Evolutionary conservation across 331 rosid species (phyloP).

Genomic region (Dryas integrifolia): DNA sequence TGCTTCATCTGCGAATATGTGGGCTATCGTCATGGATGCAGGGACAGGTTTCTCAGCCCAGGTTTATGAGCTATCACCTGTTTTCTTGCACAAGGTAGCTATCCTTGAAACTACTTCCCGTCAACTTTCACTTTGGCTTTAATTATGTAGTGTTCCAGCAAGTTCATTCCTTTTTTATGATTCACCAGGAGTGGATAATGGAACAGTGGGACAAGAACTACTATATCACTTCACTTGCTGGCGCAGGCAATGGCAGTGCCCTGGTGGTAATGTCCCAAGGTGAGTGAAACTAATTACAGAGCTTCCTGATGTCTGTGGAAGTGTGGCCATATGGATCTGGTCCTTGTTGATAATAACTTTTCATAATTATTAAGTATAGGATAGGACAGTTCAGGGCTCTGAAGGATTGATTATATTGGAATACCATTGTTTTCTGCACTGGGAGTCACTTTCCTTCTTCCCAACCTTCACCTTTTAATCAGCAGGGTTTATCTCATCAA

Average conservation of each 20-base stretch:
- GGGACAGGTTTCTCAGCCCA: constrained; percentile 43
- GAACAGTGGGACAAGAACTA: constrained; percentile 52
- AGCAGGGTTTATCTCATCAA: constrained; percentile 1
- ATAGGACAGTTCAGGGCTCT: neutral
- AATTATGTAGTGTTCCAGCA: neutral
- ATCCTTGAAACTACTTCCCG: constrained; percentile 1
- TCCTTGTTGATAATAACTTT: neutral
- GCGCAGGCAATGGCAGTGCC: constrained; percentile 38
- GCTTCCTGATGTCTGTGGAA: neutral
- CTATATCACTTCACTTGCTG: constrained; percentile 46
- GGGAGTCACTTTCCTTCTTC: neutral
- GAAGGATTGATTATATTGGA: too few relatives aligned
- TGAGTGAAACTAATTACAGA: constrained; percentile 6
- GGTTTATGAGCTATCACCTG: constrained; percentile 37
- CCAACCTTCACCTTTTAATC: neutral
- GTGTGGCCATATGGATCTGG: neutral
- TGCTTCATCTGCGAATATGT: constrained; percentile 39
- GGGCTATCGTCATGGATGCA: constrained; percentile 48
- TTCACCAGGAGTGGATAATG: constrained; percentile 46
- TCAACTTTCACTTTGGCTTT: constrained; percentile 6
- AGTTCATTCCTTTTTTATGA: constrained; percentile 8
- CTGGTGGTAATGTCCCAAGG: constrained; percentile 52
- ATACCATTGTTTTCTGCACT: neutral
- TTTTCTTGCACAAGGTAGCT: constrained; percentile 45
- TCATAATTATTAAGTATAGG: neutral